phyloP scores from a whole-genome alignment of 176 grass and related monocot species.

The Ensete glaucum region DNA sequence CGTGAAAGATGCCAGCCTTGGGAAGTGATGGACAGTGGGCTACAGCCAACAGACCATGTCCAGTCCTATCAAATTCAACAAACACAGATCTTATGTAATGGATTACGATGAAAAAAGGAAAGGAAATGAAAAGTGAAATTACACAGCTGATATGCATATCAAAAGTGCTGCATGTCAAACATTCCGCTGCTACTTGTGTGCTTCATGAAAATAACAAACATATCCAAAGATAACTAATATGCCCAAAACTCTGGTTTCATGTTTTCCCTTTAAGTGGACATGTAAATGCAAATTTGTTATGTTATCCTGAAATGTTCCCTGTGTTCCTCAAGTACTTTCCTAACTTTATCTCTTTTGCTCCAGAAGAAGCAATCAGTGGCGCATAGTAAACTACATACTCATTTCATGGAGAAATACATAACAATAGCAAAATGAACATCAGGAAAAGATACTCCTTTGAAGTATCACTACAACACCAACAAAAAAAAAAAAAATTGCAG shows the following conservation, averaged over 20 bases:
- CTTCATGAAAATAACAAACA: too few relatives aligned
- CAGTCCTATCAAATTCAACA: slow-evolving; percentile 44
- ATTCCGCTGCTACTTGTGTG: too few relatives aligned
- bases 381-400: not conserved
- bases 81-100: not conserved
- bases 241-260: too few relatives aligned
- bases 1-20: slow-evolving; percentile 60
- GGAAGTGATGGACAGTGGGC: slow-evolving; percentile 71
- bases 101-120: not conserved
- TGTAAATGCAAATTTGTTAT: too few relatives aligned
- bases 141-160: not conserved
- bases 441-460: not conserved
- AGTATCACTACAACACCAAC: not conserved
- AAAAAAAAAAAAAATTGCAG: not conserved
- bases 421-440: not conserved
- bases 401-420: not conserved
- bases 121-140: not conserved
- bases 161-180: too few relatives aligned
- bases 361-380: not conserved
- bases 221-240: too few relatives aligned
- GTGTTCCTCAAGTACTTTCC: not conserved
- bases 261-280: too few relatives aligned
- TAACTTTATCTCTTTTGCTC: not conserved
- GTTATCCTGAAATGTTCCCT: too few relatives aligned
- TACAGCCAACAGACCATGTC: slow-evolving; percentile 97